Evolutionary conservation across 768 basidiomycete species (phyloP).

Genomic region (Termitomyces sp.): DNA sequence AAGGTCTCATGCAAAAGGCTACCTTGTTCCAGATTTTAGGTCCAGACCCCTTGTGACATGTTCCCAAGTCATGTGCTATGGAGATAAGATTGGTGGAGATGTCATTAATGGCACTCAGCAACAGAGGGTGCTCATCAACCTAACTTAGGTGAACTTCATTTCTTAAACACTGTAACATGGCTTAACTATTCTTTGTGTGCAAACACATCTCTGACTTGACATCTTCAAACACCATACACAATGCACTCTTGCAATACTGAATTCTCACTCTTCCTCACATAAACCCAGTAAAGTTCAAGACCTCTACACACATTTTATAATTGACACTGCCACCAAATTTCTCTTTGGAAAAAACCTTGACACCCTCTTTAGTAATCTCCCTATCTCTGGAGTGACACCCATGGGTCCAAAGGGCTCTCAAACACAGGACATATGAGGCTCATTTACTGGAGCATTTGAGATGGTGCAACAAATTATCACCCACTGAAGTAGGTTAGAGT

Average conservation of each 20-base stretch:
- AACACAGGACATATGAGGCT: conserved; percentile 57
- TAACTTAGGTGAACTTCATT: background rate
- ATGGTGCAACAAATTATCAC: no score
- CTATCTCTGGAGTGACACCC: conserved; percentile 35
- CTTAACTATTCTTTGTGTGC: conserved; percentile 71
- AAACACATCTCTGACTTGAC: conserved; percentile 64
- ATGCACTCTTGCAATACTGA: conserved; percentile 42
- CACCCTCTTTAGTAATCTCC: conserved; percentile 51
- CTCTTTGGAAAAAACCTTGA: conserved; percentile 63
- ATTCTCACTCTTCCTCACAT: conserved; percentile 26
- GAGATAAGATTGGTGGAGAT: no score
- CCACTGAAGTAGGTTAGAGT: conserved; percentile 49
- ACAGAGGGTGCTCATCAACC: no score
- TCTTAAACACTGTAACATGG: conserved; percentile 54
- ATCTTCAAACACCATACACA: conserved; percentile 52
- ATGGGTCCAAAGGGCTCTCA: no score
- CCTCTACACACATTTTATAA: conserved; percentile 58
- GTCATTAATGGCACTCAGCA: no score
- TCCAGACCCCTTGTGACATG: no score
- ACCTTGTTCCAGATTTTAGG: no score
- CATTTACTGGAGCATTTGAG: no score
- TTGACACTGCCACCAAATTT: conserved; percentile 70
- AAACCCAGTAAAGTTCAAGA: conserved; percentile 61
- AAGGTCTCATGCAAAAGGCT: no score
- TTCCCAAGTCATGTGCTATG: no score